Base-by-base conservation (phyloP, 225 moss, liverwort and hornwort genomes). In the Straminergon stramineum region DNA sequence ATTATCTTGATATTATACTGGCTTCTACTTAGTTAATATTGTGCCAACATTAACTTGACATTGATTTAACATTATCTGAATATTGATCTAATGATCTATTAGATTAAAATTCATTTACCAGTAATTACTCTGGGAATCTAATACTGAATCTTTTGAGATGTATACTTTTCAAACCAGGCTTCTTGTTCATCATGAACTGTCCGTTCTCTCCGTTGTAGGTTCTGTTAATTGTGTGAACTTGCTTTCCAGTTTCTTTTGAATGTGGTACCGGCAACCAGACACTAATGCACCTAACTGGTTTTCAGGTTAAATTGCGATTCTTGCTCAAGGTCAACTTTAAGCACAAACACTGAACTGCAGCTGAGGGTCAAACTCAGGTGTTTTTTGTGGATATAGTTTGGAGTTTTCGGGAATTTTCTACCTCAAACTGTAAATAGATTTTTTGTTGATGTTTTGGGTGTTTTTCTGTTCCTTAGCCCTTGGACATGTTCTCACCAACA, bases 291-390 rank as follows among this genome's bases (percentile, higher is more conserved):
- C 75, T 39, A 48, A 82, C 8, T 85, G 55, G 31, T 92, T 89
- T 88, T 89, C 94, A 99, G 99, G 97, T 96, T n/a, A 96, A 94
- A 80, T 64, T 97, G 87, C 93, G 99, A 48, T 99, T 99, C 83
- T 90, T 99, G 88, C 91, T 99, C 75, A 97, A 96, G 92, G 95
- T 99, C 62, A 95, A 95, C 90, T 97, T 99, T 84, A 97, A 96
- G 88, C 95, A 97, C 92, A 97, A 95, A 84, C 86, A 89, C 70
- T 96, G 86, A 87, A 78, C 43, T 51, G 81, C 70, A 87, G 56
- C 65, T 75, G 65, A 52, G 15, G 57, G 41, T 66, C 74, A 31
- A 71, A 43, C 62, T 58, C 32, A 61, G 41, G n/a, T 63, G 77
- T n/a, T 64, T 71, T 85, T 61, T 55, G 45, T 74, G 89, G 55